Evolutionary conservation across 2,329 filamentous ascomycete genomes (phyloP), one percentile per base, ranked within the genome.

Genomic region (Fusarium falciforme): DNA sequence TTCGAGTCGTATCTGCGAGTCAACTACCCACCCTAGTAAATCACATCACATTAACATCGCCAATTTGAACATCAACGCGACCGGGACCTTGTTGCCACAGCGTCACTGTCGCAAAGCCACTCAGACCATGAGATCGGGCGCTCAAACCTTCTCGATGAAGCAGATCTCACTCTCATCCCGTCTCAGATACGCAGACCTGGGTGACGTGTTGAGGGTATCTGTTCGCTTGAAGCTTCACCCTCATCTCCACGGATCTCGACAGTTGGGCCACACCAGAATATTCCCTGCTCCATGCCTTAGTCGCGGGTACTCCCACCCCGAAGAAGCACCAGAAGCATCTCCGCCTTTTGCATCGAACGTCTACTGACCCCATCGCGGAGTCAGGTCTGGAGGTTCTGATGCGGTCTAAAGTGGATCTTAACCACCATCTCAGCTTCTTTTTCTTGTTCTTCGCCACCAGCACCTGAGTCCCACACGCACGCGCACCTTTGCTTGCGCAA

Each of bases 381-480:
- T 70, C 40, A n/a, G 57, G 49, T 61, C 20, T 63, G 36, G 64
- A 72, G 47, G 58, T 52, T 40, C 44, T 36, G 22, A 22, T 72
- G 72, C 47, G 66, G 69, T 75, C 36, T 40, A 65, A 35, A 71
- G 72, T 75, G 72, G 72, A 73, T 49, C 58, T 72, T 20, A 36
- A 49, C 36, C 36, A 68, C 66, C 55, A 63, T 44, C 42, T 62
- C 62, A 60, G 25, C 44, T 61, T 68, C 42, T 40, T 33, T 42
- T 73, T 71, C 55, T 61, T 38, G 42, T 44, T 40, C 35, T 69
- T 72, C 58, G 59, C 72, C 72, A 75, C 71, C 27, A 52, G 61
- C 22, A 38, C 66, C 25, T n/a, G 35, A 47, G 64, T 72, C 47
- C 63, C 67, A 73, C 67, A 55, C 59, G 61, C 49, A 49, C 49